Evolutionary conservation across 306 rosid genomes (phyloP), one percentile per base, ranked within the genome.

Genomic region (Trifolium dubium): DNA sequence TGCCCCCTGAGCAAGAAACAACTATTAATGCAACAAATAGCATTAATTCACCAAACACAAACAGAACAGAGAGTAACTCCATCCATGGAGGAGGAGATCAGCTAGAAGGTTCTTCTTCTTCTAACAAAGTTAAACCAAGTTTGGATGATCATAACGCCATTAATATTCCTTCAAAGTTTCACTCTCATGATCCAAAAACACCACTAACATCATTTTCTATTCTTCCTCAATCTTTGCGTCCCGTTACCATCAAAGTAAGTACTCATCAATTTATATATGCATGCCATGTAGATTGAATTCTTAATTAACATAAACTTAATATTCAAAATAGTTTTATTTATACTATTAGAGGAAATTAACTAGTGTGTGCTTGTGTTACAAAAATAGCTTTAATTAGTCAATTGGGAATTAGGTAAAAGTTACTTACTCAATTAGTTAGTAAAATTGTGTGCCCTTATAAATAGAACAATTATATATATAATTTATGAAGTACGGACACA

Each of bases 1-100:
- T 89, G 90, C 95, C 97, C 59, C 95, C 94, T 14, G 88, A 84
- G 83, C 97, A 89, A 79, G 92, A 91, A 82, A 87, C 86, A 31
- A 62, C 34, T 67, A 74, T 15, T 41, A 23, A 76, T 43, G 60
- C 86, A 46, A 78, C 89, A 6, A 83, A 79, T 46, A 81, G 43
- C 32, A 54, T 18, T 1, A 23, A 23, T 13, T 83, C 79, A 13
- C 65, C 79, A 46, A 80, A 30, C 66, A 32, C 79, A 0, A 82
- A 55, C 68, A 77, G 94, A 41, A 9, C 85, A 6, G 88, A 87
- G 60, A 85, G 54, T 58, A 72, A 79, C 50, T 84, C 74, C 19
- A 85, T 78, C 49, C 89, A 83, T 30, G 88, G 83, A 2, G 84
- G 23, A 23, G 23, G n/a, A n/a, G n/a, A n/a, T n/a, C n/a, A 90